These are phyloP conservation scores for Obba rivulosa DNA, from an alignment of 768 basidiomycete species.

Conservation along the genomic window DNA sequence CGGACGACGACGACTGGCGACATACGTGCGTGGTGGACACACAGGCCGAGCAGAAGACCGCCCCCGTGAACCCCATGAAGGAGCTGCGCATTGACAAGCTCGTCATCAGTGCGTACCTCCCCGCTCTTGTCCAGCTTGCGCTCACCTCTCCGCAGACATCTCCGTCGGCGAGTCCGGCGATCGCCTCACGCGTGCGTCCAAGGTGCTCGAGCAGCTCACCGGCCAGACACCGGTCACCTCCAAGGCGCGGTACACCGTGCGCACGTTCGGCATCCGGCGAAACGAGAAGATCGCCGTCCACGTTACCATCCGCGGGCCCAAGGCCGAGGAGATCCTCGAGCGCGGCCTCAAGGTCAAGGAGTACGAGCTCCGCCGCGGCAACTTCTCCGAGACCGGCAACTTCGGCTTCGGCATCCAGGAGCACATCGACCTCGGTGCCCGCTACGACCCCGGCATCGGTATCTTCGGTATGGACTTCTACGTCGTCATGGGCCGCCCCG, in stretches of 20 bases:
- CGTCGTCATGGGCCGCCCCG: conserved; percentile 95
- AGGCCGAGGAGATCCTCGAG: conserved; percentile 99
- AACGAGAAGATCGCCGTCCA: conserved; percentile 99
- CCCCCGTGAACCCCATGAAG: conserved; percentile 91
- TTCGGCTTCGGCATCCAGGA: conserved; percentile 99
- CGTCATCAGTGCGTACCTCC: conserved; percentile 87
- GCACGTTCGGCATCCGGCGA: conserved; percentile 97
- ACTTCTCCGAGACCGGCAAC: conserved; percentile 99
- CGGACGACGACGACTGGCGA: neutral
- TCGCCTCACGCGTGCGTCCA: conserved; percentile 96
- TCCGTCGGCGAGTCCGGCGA: conserved; percentile 99
- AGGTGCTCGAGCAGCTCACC: conserved; percentile 98
- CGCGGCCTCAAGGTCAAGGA: conserved; percentile 99
- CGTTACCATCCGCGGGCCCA: conserved; percentile 98
- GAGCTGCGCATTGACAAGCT: conserved; percentile 98
- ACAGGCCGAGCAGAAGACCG: conserved; percentile 84
- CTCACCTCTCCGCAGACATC: conserved; percentile 63
- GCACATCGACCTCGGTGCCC: conserved; percentile 98
- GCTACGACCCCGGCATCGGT: conserved; percentile 98
- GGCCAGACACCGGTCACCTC: conserved; percentile 99
- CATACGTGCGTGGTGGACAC: conserved; percentile 3
- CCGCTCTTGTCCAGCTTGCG: neutral
- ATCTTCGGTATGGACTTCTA: conserved; percentile 99
- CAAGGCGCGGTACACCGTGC: conserved; percentile 99
- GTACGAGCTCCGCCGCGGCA: conserved; percentile 94